Evolutionary conservation across 805 yeast genomes (phyloP).

Genomic region (Wickerhamomyces queroliae): DNA sequence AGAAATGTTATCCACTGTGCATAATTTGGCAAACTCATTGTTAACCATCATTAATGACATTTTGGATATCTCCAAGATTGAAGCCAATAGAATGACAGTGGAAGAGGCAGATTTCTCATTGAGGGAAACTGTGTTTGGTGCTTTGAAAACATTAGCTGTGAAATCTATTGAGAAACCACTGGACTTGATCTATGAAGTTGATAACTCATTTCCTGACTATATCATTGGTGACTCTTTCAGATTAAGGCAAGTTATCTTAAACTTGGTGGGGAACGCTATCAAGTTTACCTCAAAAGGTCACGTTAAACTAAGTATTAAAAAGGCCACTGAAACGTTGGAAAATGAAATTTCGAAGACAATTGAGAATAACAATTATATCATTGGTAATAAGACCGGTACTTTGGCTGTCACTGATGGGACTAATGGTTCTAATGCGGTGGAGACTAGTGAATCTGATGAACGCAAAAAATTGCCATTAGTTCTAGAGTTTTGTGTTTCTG

Average conservation of each 20-base stretch:
- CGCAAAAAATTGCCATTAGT: no score
- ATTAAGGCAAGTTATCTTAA: slow-evolving; percentile 72
- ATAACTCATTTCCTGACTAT: slow-evolving; percentile 76
- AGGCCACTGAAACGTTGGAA: slow-evolving; percentile 45
- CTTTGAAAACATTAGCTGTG: slow-evolving; percentile 76
- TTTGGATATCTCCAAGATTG: slow-evolving; percentile 81
- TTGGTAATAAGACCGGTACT: slow-evolving; percentile 67
- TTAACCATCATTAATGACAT: slow-evolving; percentile 81
- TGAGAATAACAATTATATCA: slow-evolving; percentile 23
- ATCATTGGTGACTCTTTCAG: slow-evolving; percentile 81
- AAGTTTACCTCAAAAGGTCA: slow-evolving; percentile 75
- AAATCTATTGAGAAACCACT: slow-evolving; percentile 79
- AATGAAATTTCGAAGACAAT: slow-evolving; percentile 30
- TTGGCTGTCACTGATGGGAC: no score
- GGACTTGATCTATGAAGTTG: slow-evolving; percentile 71
- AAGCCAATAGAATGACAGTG: slow-evolving; percentile 84
- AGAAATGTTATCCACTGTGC: slow-evolving; percentile 81
- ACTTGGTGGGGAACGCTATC: slow-evolving; percentile 79
- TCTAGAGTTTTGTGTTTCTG: slow-evolving; percentile 81
- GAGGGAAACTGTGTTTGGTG: slow-evolving; percentile 81
- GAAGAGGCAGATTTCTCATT: slow-evolving; percentile 78
- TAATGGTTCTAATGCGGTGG: no score
- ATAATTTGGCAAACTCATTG: slow-evolving; percentile 74
- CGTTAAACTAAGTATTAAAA: slow-evolving; percentile 64
- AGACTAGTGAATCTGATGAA: no score